Conservation (phyloP, 768 basidiomycete species). For the Mycena crocata region DNA sequence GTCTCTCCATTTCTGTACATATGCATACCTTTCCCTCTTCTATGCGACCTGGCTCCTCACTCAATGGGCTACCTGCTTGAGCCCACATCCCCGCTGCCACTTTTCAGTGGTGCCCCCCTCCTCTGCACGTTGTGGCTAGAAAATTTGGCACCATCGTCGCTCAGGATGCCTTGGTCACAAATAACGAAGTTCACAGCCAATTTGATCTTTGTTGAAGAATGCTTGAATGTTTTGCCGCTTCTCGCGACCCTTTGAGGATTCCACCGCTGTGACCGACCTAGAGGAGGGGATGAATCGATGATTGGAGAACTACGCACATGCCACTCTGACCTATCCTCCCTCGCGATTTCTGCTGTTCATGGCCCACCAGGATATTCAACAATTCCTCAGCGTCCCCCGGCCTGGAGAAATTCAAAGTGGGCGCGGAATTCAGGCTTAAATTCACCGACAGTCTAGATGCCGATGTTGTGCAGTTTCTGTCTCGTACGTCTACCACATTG, state of each 20-base stretch:
- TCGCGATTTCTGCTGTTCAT: neutral
- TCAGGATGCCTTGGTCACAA: constrained; percentile 14
- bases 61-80: neutral
- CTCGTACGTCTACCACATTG: neutral
- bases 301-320: neutral
- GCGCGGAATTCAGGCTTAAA: neutral
- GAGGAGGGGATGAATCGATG: neutral
- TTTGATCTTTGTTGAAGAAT: neutral
- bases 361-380: neutral
- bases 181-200: neutral
- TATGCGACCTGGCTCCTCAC: neutral
- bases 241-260: constrained; percentile 15
- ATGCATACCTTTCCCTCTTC: constrained; percentile 9
- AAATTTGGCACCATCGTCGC: neutral
- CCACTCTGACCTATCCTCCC: neutral
- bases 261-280: neutral
- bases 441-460: neutral
- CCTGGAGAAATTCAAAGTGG: constrained; percentile 12
- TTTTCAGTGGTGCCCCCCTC: neutral
- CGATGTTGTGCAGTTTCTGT: constrained; percentile 12
- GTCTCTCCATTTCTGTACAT: neutral
- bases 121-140: constrained; percentile 11
- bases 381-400: constrained; percentile 3
- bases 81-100: neutral
- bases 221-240: neutral